These are phyloP conservation scores for Conoideocrella luteorostrata DNA, from an alignment of 2,329 filamentous ascomycete genomes.

Conservation along the genomic window DNA sequence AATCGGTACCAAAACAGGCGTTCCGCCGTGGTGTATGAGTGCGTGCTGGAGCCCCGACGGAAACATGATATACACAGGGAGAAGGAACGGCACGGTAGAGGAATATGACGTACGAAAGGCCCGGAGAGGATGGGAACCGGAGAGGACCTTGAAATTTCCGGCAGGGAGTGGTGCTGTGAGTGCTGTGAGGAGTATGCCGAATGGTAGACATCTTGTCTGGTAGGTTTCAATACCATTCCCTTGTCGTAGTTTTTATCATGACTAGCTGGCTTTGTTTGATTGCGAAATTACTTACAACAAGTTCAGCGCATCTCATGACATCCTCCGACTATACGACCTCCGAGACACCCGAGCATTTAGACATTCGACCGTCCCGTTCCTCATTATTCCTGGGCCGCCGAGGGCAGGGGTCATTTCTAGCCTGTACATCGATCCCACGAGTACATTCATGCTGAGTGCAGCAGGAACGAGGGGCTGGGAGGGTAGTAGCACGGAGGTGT, in stretches of 20 bases:
- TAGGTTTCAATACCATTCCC: constrained; percentile 18
- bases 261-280: too few species aligned
- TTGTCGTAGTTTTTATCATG: not conserved
- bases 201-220: constrained; percentile 86
- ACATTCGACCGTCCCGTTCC: constrained; percentile 80
- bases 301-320: constrained; percentile 78
- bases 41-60: constrained; percentile 95
- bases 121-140: constrained; percentile 59
- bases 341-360: constrained; percentile 58
- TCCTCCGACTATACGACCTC: constrained; percentile 86
- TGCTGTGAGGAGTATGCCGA: constrained; percentile 83
- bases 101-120: constrained; percentile 85
- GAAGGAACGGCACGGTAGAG: constrained; percentile 87
- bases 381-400: constrained; percentile 86
- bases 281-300: not conserved
- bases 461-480: constrained; percentile 95
- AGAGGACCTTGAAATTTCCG: constrained; percentile 80
- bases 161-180: constrained; percentile 84
- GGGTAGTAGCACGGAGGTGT: constrained; percentile 77
- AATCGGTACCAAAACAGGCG: constrained; percentile 65
- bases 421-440: constrained; percentile 80
- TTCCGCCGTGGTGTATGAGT: constrained; percentile 96
- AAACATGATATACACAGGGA: constrained; percentile 88
- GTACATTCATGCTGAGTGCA: constrained; percentile 84
- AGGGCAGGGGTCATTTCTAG: constrained; percentile 81